Evolutionary conservation across 2,329 filamentous ascomycete genomes (phyloP).

Genomic region (Fusarium floridanum): DNA sequence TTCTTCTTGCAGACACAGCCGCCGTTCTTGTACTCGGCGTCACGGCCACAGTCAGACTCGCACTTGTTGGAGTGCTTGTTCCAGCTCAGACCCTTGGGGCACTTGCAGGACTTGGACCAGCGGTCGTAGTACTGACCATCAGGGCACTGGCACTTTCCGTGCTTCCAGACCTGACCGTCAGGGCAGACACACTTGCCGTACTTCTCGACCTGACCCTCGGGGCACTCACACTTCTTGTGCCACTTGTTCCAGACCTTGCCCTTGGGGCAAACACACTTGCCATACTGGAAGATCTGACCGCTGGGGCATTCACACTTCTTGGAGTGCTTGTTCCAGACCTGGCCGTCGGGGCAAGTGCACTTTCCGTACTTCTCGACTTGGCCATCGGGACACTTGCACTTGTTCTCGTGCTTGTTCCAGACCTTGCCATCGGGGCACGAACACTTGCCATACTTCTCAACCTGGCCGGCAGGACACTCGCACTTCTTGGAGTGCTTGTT

Average conservation of each 20-base stretch:
- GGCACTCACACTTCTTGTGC: slow-evolving; percentile 6
- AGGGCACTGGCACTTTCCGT: slow-evolving; percentile 6
- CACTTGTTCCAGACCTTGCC: slow-evolving; percentile 1
- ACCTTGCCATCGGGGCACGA: slow-evolving; percentile 26
- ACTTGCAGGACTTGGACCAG: slow-evolving; percentile 28
- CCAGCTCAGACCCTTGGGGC: slow-evolving; percentile 36
- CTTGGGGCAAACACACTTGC: slow-evolving; percentile 15
- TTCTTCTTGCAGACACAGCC: slow-evolving; percentile 39
- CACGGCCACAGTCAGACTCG: slow-evolving; percentile 31
- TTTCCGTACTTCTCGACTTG: slow-evolving; percentile 13
- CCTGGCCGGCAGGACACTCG: slow-evolving; percentile 21
- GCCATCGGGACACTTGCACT: slow-evolving; percentile 10
- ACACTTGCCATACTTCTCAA: slow-evolving; percentile 22
- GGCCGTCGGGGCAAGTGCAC: slow-evolving; percentile 7
- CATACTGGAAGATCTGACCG: not conserved
- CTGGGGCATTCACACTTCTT: slow-evolving; percentile 10
- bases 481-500: not conserved
- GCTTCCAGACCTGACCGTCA: not conserved
- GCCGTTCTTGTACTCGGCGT: slow-evolving; percentile 37
- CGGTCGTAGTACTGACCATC: slow-evolving; percentile 18
- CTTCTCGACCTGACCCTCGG: not conserved
- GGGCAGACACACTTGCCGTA: slow-evolving; percentile 14
- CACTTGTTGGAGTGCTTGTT: slow-evolving; percentile 25
- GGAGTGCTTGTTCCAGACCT: not conserved
- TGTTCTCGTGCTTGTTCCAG: slow-evolving; percentile 1